Percentiles rank a stretch among this genome's conserved stretches.
These are phyloP conservation scores for Avena insularis DNA, from an alignment of 176 grass and related monocot genomes.

Conservation along the genomic window DNA sequence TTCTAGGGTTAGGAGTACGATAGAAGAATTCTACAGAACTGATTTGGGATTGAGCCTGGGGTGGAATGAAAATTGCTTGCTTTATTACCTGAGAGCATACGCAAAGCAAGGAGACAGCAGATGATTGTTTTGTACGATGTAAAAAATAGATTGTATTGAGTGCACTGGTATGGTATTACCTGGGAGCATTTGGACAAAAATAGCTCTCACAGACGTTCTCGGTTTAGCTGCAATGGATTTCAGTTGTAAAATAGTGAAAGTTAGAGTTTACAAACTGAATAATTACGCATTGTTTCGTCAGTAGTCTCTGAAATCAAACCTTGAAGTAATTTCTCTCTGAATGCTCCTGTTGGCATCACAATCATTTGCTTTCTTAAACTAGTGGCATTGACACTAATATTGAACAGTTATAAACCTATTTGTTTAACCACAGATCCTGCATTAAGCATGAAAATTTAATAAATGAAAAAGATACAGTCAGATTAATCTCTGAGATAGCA, in stretches of 20 bases:
- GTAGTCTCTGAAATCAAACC: no score
- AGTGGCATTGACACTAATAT: background rate
- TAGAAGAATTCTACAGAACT: no score
- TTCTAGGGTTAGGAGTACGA: no score
- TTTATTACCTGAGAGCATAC: no score
- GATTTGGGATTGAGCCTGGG: no score
- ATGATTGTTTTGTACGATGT: background rate
- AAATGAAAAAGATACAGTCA: no score
- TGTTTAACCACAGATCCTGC: no score
- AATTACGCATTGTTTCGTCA: conserved; percentile 18
- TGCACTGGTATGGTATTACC: conserved; percentile 46
- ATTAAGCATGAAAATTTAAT: no score
- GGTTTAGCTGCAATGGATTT: conserved; percentile 69
- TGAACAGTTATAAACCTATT: no score
- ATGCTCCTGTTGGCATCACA: background rate
- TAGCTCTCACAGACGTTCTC: conserved; percentile 94
- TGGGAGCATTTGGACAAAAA: conserved; percentile 98
- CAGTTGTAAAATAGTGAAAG: conserved; percentile 25
- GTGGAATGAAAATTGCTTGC: no score
- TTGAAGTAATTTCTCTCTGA: background rate
- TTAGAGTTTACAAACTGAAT: background rate
- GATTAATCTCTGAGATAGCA: no score
- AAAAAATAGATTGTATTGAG: background rate
- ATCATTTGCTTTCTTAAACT: background rate
- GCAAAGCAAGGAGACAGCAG: no score